Conservation (phyloP, 1,284 basidiomycete genomes). For the Rhodofomes roseus region DNA sequence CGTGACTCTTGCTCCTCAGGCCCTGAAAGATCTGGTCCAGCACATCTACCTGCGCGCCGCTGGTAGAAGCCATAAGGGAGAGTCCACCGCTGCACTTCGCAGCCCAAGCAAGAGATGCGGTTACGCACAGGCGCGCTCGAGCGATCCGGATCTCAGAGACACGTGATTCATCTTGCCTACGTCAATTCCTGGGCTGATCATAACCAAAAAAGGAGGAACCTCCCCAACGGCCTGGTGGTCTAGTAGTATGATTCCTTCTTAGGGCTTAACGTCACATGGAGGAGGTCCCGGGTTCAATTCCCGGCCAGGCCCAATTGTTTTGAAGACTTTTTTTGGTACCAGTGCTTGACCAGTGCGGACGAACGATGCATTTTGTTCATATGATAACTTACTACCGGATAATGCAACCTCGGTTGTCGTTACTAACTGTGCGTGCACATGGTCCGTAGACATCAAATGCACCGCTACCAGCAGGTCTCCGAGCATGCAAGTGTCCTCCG, state of each 20-base stretch:
- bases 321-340: constrained; percentile 2
- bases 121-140: background rate
- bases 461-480: background rate
- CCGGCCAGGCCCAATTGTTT: constrained; percentile 61
- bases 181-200: no score
- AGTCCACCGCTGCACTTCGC: background rate
- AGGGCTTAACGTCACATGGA: constrained; percentile 43
- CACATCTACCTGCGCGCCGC: constrained; percentile 53
- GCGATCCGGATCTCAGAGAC: background rate
- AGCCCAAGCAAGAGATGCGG: background rate
- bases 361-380: no score
- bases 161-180: background rate
- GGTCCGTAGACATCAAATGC: background rate
- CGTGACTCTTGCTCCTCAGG: constrained; percentile 58
- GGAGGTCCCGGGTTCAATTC: constrained; percentile 87
- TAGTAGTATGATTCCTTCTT: constrained; percentile 39
- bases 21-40: constrained; percentile 63
- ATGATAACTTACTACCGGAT: no score
- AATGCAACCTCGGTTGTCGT: no score
- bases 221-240: constrained; percentile 28
- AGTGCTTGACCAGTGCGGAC: background rate
- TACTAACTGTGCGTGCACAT: no score
- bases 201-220: no score
- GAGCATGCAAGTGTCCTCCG: background rate
- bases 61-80: constrained; percentile 50